Evolutionary conservation across 176 grass and related monocot species (phyloP).

Genomic region (Cenchrus fungigraminus): DNA sequence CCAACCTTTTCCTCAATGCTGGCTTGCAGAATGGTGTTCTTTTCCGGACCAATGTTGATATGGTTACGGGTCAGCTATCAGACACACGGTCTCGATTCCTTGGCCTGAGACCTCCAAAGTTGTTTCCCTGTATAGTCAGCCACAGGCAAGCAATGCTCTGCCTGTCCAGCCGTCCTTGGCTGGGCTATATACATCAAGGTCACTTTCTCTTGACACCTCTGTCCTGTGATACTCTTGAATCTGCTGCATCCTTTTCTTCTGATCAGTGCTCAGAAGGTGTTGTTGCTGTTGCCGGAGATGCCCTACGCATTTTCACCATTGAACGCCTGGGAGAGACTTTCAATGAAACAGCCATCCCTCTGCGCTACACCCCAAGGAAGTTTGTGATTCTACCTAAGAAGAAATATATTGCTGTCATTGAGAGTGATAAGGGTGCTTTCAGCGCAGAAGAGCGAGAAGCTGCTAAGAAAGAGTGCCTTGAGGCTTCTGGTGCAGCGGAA

Average conservation of each 20-base stretch:
- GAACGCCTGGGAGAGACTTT: conserved; percentile 94
- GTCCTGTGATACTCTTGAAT: conserved; percentile 94
- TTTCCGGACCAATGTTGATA: conserved; percentile 95
- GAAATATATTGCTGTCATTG: conserved; percentile 85
- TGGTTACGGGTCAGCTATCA: conserved; percentile 94
- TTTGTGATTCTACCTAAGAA: conserved; percentile 91
- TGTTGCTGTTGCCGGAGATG: conserved; percentile 93
- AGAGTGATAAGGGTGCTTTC: conserved; percentile 91
- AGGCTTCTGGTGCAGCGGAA: conserved; percentile 63
- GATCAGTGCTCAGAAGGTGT: conserved; percentile 98
- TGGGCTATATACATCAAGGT: conserved; percentile 96
- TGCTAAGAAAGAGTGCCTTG: conserved; percentile 86
- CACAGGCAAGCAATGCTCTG: conserved; percentile 93
- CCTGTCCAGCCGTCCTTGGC: conserved; percentile 93
- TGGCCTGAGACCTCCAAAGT: conserved; percentile 83
- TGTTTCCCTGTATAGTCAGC: conserved; percentile 84
- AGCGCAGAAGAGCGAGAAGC: conserved; percentile 89
- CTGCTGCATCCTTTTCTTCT: conserved; percentile 90
- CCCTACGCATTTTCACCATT: conserved; percentile 85
- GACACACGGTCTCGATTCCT: conserved; percentile 92
- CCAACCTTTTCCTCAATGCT: conserved; percentile 94
- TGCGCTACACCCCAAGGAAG: conserved; percentile 92
- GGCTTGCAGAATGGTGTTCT: conserved; percentile 98
- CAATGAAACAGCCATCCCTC: conserved; percentile 88
- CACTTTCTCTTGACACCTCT: conserved; percentile 95